Evolutionary conservation across 2,329 filamentous ascomycete species (phyloP).

Genomic region (Mycosphaerelloides madeirae): DNA sequence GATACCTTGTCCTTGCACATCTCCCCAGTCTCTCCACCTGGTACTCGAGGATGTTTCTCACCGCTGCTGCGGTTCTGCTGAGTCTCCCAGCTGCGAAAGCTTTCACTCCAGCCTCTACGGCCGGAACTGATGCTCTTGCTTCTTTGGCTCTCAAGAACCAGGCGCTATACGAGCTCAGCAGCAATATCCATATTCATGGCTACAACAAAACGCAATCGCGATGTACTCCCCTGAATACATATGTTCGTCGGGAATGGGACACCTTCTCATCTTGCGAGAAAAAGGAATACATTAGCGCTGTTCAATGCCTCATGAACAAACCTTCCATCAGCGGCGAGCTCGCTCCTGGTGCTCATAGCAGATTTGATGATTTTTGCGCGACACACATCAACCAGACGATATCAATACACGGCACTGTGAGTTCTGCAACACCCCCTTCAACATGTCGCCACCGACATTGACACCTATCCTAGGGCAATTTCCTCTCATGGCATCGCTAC

Average conservation of each 20-base stretch:
- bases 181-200: neutral
- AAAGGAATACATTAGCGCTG: constrained; percentile 28
- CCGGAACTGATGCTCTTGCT: constrained; percentile 6
- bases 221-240: constrained; percentile 14
- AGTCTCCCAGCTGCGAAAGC: neutral
- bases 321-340: constrained; percentile 23
- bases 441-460: too few species aligned
- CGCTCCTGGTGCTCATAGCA: constrained; percentile 25
- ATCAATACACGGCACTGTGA: constrained; percentile 7
- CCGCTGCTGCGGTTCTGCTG: too few species aligned
- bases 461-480: constrained; percentile 18
- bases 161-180: neutral
- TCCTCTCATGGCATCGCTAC: constrained; percentile 40
- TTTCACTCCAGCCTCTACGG: constrained; percentile 5
- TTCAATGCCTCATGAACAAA: constrained; percentile 28
- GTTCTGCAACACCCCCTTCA: constrained; percentile 9
- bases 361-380: constrained; percentile 18
- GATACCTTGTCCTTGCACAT: too few species aligned
- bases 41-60: too few species aligned
- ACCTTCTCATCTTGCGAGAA: constrained; percentile 22
- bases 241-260: constrained; percentile 42
- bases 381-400: constrained; percentile 31
- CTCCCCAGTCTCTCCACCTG: too few species aligned
- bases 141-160: too few species aligned
- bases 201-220: neutral